These are phyloP conservation scores for Penicillium tannophilum DNA, from an alignment of 495 filamentous ascomycete species.

Conservation along the genomic window DNA sequence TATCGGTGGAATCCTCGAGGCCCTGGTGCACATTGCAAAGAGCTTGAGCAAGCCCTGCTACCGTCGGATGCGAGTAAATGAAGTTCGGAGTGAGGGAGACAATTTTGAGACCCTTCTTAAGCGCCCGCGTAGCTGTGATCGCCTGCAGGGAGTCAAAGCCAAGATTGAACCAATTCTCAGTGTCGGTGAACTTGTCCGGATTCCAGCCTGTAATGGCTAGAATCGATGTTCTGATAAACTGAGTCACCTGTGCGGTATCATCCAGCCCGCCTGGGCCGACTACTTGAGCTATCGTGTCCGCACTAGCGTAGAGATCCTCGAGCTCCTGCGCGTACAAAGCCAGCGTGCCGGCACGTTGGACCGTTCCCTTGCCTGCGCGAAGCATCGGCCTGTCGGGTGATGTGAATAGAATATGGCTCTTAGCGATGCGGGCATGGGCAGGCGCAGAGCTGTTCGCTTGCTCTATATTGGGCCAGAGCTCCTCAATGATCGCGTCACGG, in stretches of 20 bases:
- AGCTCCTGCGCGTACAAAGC: slow-evolving; percentile 27
- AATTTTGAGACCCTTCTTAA: slow-evolving; percentile 16
- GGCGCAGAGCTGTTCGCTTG: slow-evolving; percentile 45
- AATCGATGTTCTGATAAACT: slow-evolving; percentile 11
- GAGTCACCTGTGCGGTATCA: neutral
- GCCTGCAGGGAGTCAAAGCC: slow-evolving; percentile 58
- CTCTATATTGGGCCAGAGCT: slow-evolving; percentile 50
- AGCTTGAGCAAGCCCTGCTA: slow-evolving; percentile 10
- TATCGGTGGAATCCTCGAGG: no score
- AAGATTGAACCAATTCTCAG: slow-evolving; percentile 38
- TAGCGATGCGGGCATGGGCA: slow-evolving; percentile 45
- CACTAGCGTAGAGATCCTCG: slow-evolving; percentile 27
- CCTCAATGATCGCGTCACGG: slow-evolving; percentile 30
- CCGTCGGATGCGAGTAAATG: slow-evolving; percentile 19
- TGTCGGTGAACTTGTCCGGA: slow-evolving; percentile 8
- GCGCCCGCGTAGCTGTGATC: slow-evolving; percentile 13
- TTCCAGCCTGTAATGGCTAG: slow-evolving; percentile 21
- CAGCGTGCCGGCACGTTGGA: slow-evolving; percentile 34
- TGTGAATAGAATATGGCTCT: slow-evolving; percentile 41
- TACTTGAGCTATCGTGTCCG: slow-evolving; percentile 11
- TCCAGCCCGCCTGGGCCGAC: no score
- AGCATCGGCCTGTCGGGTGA: slow-evolving; percentile 13
- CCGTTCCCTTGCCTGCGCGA: slow-evolving; percentile 17
- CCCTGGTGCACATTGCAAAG: neutral
- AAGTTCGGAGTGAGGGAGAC: slow-evolving; percentile 12